Conservation (phyloP, 1,139 yeast species). For the Diutina ranongensis region DNA sequence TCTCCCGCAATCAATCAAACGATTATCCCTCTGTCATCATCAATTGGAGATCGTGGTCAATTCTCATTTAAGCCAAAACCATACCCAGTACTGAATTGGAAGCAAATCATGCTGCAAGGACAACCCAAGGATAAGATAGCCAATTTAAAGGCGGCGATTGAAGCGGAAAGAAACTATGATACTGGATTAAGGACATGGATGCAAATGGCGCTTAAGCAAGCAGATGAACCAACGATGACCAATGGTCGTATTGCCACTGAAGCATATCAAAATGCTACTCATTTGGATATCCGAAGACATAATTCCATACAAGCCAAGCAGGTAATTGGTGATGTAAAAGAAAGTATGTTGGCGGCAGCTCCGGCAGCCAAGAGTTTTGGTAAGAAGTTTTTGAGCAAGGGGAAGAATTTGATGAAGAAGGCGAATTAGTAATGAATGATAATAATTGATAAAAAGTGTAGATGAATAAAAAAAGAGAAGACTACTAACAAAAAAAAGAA, state of each 20-base stretch:
- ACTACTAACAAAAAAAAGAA: neutral
- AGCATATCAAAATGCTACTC: slow-evolving; percentile 37
- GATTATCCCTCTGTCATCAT: neutral
- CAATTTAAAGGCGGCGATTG: neutral
- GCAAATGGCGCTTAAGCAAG: neutral
- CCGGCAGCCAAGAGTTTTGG: slow-evolving; percentile 34
- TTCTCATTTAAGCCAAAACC: neutral
- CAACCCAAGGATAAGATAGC: neutral
- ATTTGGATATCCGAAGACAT: slow-evolving; percentile 32
- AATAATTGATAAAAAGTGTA: slow-evolving; percentile 21
- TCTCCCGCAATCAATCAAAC: too few relatives aligned
- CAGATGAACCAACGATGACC: slow-evolving; percentile 17
- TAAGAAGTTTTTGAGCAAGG: slow-evolving; percentile 28
- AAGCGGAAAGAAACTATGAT: neutral
- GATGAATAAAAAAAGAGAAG: neutral
- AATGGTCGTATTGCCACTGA: slow-evolving; percentile 35
- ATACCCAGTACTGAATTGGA: slow-evolving; percentile 6
- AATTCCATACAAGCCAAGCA: slow-evolving; percentile 26
- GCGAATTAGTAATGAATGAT: neutral
- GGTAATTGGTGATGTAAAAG: slow-evolving; percentile 29
- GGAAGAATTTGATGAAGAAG: slow-evolving; percentile 28
- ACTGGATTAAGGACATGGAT: neutral
- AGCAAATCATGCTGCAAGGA: slow-evolving; percentile 1
- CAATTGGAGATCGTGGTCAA: neutral
- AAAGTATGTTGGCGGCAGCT: slow-evolving; percentile 27